phyloP scores from a whole-genome alignment of 306 rosid genomes.

The Prunus davidiana region DNA sequence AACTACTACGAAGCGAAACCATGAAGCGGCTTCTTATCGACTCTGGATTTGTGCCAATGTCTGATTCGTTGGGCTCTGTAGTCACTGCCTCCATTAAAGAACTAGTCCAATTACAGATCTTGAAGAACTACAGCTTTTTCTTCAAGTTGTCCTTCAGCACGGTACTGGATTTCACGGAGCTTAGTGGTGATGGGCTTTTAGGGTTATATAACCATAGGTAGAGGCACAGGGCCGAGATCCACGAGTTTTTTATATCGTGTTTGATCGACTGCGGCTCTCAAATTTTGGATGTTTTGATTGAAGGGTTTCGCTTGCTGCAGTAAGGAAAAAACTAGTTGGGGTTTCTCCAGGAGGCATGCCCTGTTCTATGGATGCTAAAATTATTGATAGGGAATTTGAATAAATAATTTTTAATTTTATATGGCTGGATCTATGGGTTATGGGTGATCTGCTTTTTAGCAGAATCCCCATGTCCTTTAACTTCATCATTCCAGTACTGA shows the following conservation, averaged over 20 bases:
- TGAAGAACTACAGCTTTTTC: slow-evolving; percentile 1
- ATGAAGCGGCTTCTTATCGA: not conserved
- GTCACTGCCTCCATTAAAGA: slow-evolving; percentile 1
- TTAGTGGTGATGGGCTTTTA: slow-evolving; percentile 1
- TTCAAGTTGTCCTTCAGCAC: not conserved
- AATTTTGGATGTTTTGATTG: slow-evolving; percentile 1
- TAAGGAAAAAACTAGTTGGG: slow-evolving; percentile 5
- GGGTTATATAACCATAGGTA: slow-evolving; percentile 10
- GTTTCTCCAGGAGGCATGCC: not conserved
- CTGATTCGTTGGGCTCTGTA: not conserved
- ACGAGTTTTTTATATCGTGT: slow-evolving; percentile 1
- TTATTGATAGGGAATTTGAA: slow-evolving; percentile 13
- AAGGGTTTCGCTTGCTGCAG: not conserved
- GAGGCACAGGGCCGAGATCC: slow-evolving; percentile 5
- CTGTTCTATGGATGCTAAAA: not conserved
- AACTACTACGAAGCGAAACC: not conserved
- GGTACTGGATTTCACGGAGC: not conserved
- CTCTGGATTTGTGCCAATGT: not conserved
- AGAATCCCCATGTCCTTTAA: slow-evolving; percentile 11
- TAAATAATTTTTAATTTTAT: slow-evolving; percentile 8
- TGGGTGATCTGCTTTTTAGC: slow-evolving; percentile 17
- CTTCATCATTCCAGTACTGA: slow-evolving; percentile 5
- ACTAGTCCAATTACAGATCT: slow-evolving; percentile 23
- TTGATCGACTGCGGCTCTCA: not conserved
- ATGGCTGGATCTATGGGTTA: slow-evolving; percentile 27